Percentiles rank a stretch among this genome's conserved stretches.
Conservation (phyloP, 2,329 filamentous ascomycete genomes). For the Trichoderma sp. region DNA sequence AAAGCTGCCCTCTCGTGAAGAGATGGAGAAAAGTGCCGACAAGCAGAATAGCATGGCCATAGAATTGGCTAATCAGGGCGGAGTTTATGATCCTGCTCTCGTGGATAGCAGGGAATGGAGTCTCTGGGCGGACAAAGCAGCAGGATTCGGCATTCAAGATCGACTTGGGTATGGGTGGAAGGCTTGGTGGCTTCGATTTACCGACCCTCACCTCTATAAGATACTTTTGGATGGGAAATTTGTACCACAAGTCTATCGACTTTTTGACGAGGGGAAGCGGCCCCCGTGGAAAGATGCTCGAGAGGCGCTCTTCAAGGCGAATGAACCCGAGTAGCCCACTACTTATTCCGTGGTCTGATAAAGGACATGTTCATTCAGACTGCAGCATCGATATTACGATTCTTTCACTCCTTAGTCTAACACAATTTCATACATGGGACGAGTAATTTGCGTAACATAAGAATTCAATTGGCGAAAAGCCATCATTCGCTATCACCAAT, state of each 20-base stretch:
- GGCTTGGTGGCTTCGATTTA: conserved; percentile 45
- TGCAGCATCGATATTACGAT: not conserved
- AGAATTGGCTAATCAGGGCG: conserved; percentile 25
- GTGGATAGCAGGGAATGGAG: conserved; percentile 31
- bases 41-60: conserved; percentile 27
- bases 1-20: conserved; percentile 37
- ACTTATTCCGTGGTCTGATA: not conserved
- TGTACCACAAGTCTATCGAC: conserved; percentile 29
- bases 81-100: conserved; percentile 29
- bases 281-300: conserved; percentile 28
- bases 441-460: no score
- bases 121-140: conserved; percentile 35
- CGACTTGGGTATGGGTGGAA: conserved; percentile 43
- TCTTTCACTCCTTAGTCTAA: not conserved
- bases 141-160: conserved; percentile 44
- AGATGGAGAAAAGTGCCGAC: conserved; percentile 38
- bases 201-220: conserved; percentile 40
- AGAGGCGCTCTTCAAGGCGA: not conserved
- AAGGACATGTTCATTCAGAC: not conserved
- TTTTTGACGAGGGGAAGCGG: conserved; percentile 29
- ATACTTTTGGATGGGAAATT: conserved; percentile 35
- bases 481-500: no score
- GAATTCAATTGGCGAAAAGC: no score
- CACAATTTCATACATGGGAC: no score
- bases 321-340: not conserved